Evolutionary conservation across 345 rosid species (phyloP), one percentile per base, ranked within the genome.

Genomic region (Mangifera indica): DNA sequence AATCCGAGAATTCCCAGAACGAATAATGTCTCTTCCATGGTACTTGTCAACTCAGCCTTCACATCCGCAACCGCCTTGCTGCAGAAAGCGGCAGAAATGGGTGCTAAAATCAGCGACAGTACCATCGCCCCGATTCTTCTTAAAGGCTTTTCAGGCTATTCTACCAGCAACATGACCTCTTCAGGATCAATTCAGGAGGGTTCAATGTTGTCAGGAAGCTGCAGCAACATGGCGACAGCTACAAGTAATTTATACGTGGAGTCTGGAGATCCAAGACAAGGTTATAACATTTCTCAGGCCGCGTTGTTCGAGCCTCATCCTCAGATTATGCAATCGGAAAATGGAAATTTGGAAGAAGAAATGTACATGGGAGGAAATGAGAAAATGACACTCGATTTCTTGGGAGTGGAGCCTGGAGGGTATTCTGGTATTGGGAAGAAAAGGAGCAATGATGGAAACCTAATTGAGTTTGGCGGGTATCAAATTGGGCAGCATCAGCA

Each of bases 51-150:
- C 21, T 37, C 42, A 37, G 62, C 77, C 40, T 78, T 71, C 72
- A 80, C 81, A 3, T 86, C 90, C 18, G 88, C 92, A 57, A 88
- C 88, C 18, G 90, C 92, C 15, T 69, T 84, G 77, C 67, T 88
- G 51, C 90, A 86, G 73, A 84, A 80, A 75, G 88, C 88, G 13
- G 82, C 90, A 10, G 86, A 84, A 74, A 86, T 84, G 86, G 90
- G 87, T 21, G 79, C 90, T 2, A 86, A 80, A 76, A 81, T 80
- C 70, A 86, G 90, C 42, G 90, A 86, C 45, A 74, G 76, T 29
- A 53, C 84, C 4, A 83, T 79, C 7, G 51, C 88, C 25, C 88
- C 90, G 2, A 81, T 81, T 40, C 84, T 88, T 17, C 81, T 81
- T 1, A 74, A 81, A 70, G 90, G 87, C 15, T 87, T 84, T 74